Evolutionary conservation across 108 stramenopile genomes (phyloP), one percentile per base, ranked within the genome.

Genomic region (Nannochloropsis gaditana): DNA sequence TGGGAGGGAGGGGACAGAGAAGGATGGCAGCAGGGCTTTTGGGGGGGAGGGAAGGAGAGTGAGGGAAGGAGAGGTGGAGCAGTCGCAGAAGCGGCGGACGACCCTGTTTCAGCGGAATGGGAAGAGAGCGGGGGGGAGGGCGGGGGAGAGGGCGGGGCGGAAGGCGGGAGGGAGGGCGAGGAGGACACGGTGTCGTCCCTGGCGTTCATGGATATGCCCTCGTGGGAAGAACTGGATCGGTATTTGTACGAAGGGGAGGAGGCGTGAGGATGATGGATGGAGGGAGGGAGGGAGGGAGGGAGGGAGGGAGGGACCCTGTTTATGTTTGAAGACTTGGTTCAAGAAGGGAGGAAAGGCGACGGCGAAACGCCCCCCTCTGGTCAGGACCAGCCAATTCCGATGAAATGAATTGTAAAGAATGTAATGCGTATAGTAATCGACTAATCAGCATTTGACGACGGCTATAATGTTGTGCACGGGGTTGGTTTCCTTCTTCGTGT

Each of bases 201-300:
- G 47, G 47, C 11, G 47, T 11, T 11, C 11, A 9, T 50, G 11
- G 47, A 50, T 11, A 50, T 50, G 47, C 47, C 47, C 10, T 50
- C 47, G 9, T 50, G 9, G 47, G 47, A 50, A 50, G 47, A 50
- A 9, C 47, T 50, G 10, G 47, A 50, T 11, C 9, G 11, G 9
- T 50, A 50, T 50, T 50, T 50, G 10, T 50, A 11, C 11, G n/a
- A n/a, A n/a, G 47, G 47, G 47, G 47, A 50, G 47, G 47, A 50
- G 47, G 47, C 9, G 47, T 50, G 47, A 11, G 47, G 47, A 50
- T 50, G 47, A 50, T 50, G 47, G n/a, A n/a, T n/a, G n/a, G n/a
- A n/a, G n/a, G n/a, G n/a, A n/a, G n/a, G n/a, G n/a, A n/a, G 47
- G 47, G 47, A 50, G 47, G 47, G 47, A 50, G 47, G 47, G 47